Evolutionary conservation across 1,284 basidiomycete species (phyloP).

Genomic region (Rhodotorula sp.): DNA sequence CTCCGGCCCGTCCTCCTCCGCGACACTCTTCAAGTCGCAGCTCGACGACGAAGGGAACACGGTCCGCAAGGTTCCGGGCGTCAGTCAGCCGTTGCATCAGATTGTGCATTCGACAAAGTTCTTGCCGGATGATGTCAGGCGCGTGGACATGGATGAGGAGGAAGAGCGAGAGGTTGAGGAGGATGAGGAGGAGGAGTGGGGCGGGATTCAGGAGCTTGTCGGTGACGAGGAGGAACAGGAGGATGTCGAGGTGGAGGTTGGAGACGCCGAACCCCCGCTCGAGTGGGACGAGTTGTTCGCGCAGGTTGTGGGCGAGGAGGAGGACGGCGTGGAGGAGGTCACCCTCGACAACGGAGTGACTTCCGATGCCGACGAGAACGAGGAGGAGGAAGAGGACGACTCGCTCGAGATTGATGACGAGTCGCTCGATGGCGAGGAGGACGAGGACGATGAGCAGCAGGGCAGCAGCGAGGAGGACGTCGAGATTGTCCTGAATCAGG

Average conservation of each 20-base stretch:
- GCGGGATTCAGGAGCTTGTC: constrained; percentile 43
- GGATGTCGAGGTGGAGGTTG: constrained; percentile 34
- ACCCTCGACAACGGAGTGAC: not conserved
- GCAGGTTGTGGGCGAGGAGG: constrained; percentile 34
- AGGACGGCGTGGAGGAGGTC: constrained; percentile 6
- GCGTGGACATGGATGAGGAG: constrained; percentile 53
- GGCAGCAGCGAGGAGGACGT: constrained; percentile 37
- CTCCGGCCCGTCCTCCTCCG: no score
- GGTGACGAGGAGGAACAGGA: constrained; percentile 48
- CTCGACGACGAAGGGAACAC: constrained; percentile 49
- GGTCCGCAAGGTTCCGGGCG: constrained; percentile 55
- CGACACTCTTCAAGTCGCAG: not conserved
- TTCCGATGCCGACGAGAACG: constrained; percentile 3
- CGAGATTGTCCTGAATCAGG: constrained; percentile 20
- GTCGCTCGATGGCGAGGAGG: constrained; percentile 34
- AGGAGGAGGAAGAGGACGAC: constrained; percentile 15
- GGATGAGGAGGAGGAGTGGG: constrained; percentile 46
- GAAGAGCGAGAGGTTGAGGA: constrained; percentile 36
- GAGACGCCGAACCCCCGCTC: constrained; percentile 22
- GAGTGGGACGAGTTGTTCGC: constrained; percentile 42
- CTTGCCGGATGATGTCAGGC: constrained; percentile 51
- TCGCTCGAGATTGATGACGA: constrained; percentile 6
- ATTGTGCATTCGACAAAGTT: constrained; percentile 60
- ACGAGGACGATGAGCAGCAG: constrained; percentile 42
- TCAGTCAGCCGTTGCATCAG: constrained; percentile 57